Conservation (phyloP, 2,329 filamentous ascomycete species). For the Aureobasidium sp. region DNA sequence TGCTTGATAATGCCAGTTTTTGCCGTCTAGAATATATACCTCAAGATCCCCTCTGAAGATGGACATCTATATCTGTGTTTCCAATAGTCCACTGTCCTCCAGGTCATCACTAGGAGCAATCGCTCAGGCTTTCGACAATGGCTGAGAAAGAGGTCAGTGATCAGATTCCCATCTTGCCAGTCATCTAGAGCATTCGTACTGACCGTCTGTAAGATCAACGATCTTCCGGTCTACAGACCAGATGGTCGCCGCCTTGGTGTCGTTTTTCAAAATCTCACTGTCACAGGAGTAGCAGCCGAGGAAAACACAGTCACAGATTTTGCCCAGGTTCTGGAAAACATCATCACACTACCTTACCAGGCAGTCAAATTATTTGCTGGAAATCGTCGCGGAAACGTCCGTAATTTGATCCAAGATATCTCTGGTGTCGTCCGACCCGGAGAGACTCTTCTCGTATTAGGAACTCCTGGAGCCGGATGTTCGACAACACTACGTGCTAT, state of each 20-base stretch:
- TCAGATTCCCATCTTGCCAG: too few species aligned
- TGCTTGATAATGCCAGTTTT: constrained; percentile 14
- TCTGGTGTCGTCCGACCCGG: constrained; percentile 21
- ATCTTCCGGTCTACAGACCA: constrained; percentile 20
- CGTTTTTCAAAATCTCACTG: constrained; percentile 20
- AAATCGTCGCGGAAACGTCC: not conserved
- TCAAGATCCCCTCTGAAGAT: not conserved
- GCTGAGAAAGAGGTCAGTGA: constrained; percentile 19
- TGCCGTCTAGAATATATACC: constrained; percentile 2
- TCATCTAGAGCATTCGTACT: not conserved
- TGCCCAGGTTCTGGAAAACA: constrained; percentile 16
- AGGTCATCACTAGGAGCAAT: constrained; percentile 1
- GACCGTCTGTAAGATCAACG: not conserved
- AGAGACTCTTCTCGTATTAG: constrained; percentile 25
- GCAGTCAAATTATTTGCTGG: constrained; percentile 17
- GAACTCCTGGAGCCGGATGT: constrained; percentile 48
- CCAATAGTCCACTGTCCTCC: not conserved
- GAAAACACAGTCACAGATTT: constrained; percentile 23
- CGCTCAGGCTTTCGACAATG: constrained; percentile 17
- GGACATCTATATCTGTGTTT: not conserved
- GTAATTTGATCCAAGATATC: constrained; percentile 22
- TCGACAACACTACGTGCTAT: constrained; percentile 74
- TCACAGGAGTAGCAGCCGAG: constrained; percentile 12
- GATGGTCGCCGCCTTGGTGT: constrained; percentile 21
- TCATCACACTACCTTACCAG: constrained; percentile 18